Conservation (phyloP, 495 filamentous ascomycete genomes). For the Hypomontagnella monticulosa region DNA sequence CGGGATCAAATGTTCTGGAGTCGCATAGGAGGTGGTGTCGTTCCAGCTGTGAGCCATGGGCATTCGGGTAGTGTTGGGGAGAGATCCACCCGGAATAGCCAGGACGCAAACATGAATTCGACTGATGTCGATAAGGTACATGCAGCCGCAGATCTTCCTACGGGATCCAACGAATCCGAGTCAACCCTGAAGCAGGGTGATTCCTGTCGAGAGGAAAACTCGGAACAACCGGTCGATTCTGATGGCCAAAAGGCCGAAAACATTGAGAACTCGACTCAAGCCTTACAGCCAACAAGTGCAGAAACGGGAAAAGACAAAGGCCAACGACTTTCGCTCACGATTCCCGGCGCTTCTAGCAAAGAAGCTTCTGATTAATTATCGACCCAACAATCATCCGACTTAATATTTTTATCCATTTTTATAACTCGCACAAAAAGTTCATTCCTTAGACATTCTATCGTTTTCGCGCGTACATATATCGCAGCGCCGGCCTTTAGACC, state of each 20-base stretch:
- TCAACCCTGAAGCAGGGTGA: slow-evolving; percentile 19
- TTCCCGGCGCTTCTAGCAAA: slow-evolving; percentile 25
- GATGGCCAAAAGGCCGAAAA: slow-evolving; percentile 1
- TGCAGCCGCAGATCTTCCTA: slow-evolving; percentile 5
- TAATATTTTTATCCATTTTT: slow-evolving; percentile 29
- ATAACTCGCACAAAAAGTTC: slow-evolving; percentile 24
- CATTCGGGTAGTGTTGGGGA: slow-evolving; percentile 36
- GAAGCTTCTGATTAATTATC: slow-evolving; percentile 26
- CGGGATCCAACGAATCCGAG: slow-evolving; percentile 14
- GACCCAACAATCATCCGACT: slow-evolving; percentile 4
- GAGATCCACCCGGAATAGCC: slow-evolving; percentile 26
- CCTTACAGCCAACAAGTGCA: not conserved
- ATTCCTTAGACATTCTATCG: slow-evolving; percentile 24
- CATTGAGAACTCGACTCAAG: slow-evolving; percentile 8
- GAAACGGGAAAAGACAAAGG: slow-evolving; percentile 25
- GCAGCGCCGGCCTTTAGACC: slow-evolving; percentile 25
- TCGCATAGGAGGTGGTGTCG: slow-evolving; percentile 85
- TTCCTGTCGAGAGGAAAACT: slow-evolving; percentile 14
- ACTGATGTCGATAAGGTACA: slow-evolving; percentile 11
- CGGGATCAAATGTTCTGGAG: slow-evolving; percentile 97
- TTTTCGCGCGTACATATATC: slow-evolving; percentile 42
- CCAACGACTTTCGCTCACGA: slow-evolving; percentile 38
- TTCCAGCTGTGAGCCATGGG: slow-evolving; percentile 66
- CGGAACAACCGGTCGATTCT: slow-evolving; percentile 6
- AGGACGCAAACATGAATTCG: slow-evolving; percentile 22